phyloP scores from a whole-genome alignment of 1,139 yeast genomes.

The Kodamaea fungicola region DNA sequence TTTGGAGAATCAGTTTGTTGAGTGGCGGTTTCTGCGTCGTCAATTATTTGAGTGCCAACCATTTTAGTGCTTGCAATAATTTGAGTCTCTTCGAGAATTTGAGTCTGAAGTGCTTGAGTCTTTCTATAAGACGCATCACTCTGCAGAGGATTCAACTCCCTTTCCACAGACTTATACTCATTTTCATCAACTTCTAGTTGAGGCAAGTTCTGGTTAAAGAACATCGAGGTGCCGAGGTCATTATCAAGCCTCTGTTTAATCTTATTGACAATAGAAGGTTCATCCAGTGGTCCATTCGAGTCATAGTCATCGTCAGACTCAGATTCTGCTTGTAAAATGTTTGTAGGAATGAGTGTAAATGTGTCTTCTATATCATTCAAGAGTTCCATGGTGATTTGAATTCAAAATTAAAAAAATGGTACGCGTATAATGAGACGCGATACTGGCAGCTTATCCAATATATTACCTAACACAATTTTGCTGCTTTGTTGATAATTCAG shows the following conservation, averaged over 20 bases:
- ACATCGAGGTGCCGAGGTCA: constrained; percentile 11
- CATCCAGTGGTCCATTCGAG: too few relatives aligned
- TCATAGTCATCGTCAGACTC: constrained; percentile 4
- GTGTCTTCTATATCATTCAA: constrained; percentile 18
- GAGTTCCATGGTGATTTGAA: constrained; percentile 16
- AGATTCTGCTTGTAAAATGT: too few relatives aligned
- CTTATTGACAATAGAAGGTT: too few relatives aligned
- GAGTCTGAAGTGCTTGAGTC: constrained; percentile 2
- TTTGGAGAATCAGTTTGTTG: constrained; percentile 1
- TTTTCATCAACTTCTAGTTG: constrained; percentile 28
- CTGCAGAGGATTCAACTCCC: not conserved
- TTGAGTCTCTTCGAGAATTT: constrained; percentile 1
- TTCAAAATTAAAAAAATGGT: not conserved
- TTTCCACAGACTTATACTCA: constrained; percentile 12
- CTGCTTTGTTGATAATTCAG: too few relatives aligned
- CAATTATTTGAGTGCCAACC: not conserved
- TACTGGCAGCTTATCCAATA: too few relatives aligned
- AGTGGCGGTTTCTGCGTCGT: not conserved
- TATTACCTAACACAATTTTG: too few relatives aligned
- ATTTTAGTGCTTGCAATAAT: constrained; percentile 1
- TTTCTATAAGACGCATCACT: not conserved
- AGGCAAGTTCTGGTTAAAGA: constrained; percentile 20
- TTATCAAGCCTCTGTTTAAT: constrained; percentile 1
- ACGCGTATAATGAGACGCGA: too few relatives aligned
- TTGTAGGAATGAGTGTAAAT: not conserved